These are phyloP conservation scores for Hypoxylon sp. DNA, from an alignment of 2,329 filamentous ascomycete species.

Conservation along the genomic window DNA sequence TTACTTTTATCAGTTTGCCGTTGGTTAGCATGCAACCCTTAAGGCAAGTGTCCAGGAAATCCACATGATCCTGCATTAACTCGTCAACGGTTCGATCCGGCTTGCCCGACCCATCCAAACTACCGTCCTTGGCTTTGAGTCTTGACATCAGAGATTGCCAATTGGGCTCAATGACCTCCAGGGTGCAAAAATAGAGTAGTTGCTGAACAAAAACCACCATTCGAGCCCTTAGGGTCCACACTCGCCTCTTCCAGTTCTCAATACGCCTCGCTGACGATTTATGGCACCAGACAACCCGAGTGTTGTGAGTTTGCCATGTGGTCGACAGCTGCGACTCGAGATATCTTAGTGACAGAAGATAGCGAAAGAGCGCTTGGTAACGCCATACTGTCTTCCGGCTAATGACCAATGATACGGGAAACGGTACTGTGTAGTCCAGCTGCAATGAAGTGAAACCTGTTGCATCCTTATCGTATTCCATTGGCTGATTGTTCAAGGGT, in stretches of 20 bases:
- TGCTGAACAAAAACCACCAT: constrained; percentile 99
- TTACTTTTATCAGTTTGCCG: constrained; percentile 89
- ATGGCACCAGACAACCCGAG: constrained; percentile 85
- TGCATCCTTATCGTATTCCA: constrained; percentile 89
- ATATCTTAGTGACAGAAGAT: constrained; percentile 89
- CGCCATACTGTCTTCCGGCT: constrained; percentile 96
- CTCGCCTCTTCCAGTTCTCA: constrained; percentile 92
- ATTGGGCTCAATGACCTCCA: constrained; percentile 97
- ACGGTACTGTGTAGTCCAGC: constrained; percentile 93
- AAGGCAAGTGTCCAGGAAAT: constrained; percentile 96
- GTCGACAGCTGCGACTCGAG: constrained; percentile 88
- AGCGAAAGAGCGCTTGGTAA: constrained; percentile 96
- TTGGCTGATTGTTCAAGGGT: constrained; percentile 75
- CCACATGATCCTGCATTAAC: constrained; percentile 98
- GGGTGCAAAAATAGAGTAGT: constrained; percentile 94
- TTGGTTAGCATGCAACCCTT: constrained; percentile 99
- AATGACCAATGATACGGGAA: constrained; percentile 94
- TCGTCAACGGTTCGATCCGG: constrained; percentile 88
- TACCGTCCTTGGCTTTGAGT: constrained; percentile 74
- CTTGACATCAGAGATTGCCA: constrained; percentile 95
- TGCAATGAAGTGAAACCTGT: constrained; percentile 93
- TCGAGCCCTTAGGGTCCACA: constrained; percentile 90
- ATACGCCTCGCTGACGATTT: constrained; percentile 79
- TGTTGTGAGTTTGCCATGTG: constrained; percentile 92
- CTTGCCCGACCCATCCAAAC: constrained; percentile 58